These are phyloP conservation scores for Phytopythium delawarense DNA, from an alignment of 352 stramenopile genomes.

Conservation along the genomic window DNA sequence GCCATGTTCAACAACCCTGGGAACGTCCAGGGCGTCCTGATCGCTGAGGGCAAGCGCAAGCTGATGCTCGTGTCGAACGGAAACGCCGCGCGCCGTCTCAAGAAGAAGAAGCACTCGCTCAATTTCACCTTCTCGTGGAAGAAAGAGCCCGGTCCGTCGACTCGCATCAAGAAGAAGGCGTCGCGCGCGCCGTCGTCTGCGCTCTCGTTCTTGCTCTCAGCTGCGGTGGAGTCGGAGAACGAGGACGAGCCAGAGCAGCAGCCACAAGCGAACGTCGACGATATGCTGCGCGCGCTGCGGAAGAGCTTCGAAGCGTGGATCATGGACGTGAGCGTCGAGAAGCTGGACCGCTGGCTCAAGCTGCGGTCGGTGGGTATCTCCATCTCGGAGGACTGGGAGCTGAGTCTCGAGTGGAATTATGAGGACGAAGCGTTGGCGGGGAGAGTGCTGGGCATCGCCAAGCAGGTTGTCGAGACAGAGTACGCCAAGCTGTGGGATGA, in stretches of 20 bases:
- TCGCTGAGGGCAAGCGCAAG: conserved; percentile 80
- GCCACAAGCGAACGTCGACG: conserved; percentile 53
- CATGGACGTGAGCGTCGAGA: conserved; percentile 44
- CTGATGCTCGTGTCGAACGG: conserved; percentile 65
- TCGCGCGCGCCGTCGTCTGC: conserved; percentile 50
- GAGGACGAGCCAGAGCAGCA: conserved; percentile 67
- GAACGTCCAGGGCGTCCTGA: conserved; percentile 69
- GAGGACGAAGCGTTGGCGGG: conserved; percentile 82
- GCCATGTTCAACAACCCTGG: conserved; percentile 80
- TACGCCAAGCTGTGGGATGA: conserved; percentile 42
- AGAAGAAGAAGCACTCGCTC: conserved; percentile 85
- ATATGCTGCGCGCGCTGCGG: conserved; percentile 47
- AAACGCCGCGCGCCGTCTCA: conserved; percentile 65
- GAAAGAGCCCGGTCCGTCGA: conserved; percentile 59
- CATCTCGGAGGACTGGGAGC: conserved; percentile 71
- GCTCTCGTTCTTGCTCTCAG: conserved; percentile 78
- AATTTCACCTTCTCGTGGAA: conserved; percentile 83
- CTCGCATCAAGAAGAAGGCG: conserved; percentile 71
- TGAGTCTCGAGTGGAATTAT: conserved; percentile 81
- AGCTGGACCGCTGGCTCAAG: conserved; percentile 71
- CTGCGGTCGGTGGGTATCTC: conserved; percentile 63
- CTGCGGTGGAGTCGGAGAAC: conserved; percentile 59
- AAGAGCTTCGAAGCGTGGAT: conserved; percentile 60
- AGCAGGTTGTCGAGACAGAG: conserved; percentile 68
- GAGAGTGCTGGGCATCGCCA: conserved; percentile 76